Evolutionary conservation across 805 yeast species (phyloP).

Genomic region (Candida palmyrensis): DNA sequence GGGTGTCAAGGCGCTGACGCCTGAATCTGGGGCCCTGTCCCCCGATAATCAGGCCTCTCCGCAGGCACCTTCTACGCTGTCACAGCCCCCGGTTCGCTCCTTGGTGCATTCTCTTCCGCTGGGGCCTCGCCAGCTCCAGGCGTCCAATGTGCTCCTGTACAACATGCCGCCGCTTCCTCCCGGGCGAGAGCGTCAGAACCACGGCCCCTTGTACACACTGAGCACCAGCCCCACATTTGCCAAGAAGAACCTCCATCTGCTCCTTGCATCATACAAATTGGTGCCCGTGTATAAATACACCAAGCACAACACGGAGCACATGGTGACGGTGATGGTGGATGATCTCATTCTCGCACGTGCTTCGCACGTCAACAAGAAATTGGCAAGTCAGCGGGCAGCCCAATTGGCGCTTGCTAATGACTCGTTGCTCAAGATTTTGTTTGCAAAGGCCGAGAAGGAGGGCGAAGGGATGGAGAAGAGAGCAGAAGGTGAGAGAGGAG

Average conservation of each 20-base stretch:
- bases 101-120: slow-evolving; percentile 1
- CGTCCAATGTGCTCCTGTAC: slow-evolving; percentile 6
- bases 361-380: slow-evolving; percentile 27
- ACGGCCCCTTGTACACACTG: too few species aligned
- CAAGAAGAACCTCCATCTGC: slow-evolving; percentile 24
- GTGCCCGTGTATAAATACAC: slow-evolving; percentile 27
- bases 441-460: slow-evolving; percentile 2
- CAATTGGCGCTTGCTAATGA: slow-evolving; percentile 20
- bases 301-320: slow-evolving; percentile 14
- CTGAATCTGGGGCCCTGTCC: too few species aligned
- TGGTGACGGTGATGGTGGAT: slow-evolving; percentile 23
- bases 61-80: too few species aligned
- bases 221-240: slow-evolving; percentile 15
- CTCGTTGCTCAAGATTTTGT: slow-evolving; percentile 12
- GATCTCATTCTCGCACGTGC: slow-evolving; percentile 27
- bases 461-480: too few species aligned
- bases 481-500: not conserved
- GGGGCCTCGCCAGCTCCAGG: not conserved
- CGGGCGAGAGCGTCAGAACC: not conserved
- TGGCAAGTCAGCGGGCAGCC: slow-evolving; percentile 37
- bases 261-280: slow-evolving; percentile 16
- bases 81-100: too few species aligned
- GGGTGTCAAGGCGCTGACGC: too few species aligned
- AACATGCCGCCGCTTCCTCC: slow-evolving; percentile 10
- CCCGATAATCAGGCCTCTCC: too few species aligned